A percentile compares a stretch with the other conserved stretches of the same genome.
These are phyloP conservation scores for Alternaria triticimaculans DNA, from an alignment of 2,329 filamentous ascomycete genomes.

Conservation along the genomic window DNA sequence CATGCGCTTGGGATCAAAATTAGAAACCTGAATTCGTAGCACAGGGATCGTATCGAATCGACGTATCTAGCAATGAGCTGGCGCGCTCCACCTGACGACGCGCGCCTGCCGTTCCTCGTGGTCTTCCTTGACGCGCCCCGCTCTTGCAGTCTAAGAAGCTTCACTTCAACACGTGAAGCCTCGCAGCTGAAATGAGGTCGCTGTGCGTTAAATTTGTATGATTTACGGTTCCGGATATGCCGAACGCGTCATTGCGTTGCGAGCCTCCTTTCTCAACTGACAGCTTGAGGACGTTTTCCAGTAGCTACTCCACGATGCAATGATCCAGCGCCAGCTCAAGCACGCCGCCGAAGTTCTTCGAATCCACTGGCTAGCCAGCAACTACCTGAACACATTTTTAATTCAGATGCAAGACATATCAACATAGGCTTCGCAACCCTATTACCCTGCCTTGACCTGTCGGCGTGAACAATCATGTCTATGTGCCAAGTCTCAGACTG, in stretches of 20 bases:
- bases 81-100: not conserved
- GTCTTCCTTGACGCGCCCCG: not conserved
- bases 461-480: not conserved
- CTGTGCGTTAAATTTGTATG: not conserved
- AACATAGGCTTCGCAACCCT: not conserved
- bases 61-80: conserved; percentile 1
- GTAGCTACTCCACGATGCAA: not conserved
- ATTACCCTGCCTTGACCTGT: not conserved
- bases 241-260: not conserved
- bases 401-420: not conserved
- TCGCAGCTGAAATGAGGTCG: not conserved
- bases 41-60: not conserved
- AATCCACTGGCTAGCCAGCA: not conserved
- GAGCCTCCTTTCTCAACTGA: not conserved
- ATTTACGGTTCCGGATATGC: not conserved
- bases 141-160: not conserved
- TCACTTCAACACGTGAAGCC: not conserved
- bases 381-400: not conserved
- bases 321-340: not conserved
- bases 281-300: not conserved
- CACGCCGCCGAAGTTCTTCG: not conserved
- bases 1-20: not conserved
- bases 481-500: not conserved
- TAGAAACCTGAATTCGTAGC: not conserved
- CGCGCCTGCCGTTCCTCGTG: not conserved